Evolutionary conservation across 805 yeast genomes (phyloP).

Genomic region (Nakazawaea molendinolei): DNA sequence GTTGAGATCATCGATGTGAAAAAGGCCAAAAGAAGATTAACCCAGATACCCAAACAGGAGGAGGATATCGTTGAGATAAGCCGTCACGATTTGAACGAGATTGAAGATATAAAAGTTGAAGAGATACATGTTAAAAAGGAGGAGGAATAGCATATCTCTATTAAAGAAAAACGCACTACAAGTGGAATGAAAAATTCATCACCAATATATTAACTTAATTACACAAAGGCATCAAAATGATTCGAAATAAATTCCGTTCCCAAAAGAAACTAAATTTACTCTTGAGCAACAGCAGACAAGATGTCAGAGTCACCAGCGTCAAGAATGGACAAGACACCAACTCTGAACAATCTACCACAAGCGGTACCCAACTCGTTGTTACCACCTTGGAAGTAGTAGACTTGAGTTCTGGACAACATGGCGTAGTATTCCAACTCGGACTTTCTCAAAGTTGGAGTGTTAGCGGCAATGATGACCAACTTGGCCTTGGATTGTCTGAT

Average conservation of each 20-base stretch:
- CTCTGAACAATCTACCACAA: conserved; percentile 99
- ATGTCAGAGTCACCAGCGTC: conserved; percentile 99
- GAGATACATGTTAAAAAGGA: conserved; percentile 1
- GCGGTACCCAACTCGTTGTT: conserved; percentile 99
- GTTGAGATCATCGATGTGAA: conserved; percentile 45
- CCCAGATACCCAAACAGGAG: conserved; percentile 17
- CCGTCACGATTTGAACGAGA: too few relatives aligned
- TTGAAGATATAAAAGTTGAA: background rate
- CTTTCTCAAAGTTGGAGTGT: conserved; percentile 99
- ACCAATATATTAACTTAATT: too few relatives aligned
- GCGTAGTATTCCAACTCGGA: conserved; percentile 99
- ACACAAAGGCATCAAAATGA: too few relatives aligned
- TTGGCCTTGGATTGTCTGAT: conserved; percentile 99
- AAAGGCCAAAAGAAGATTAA: conserved; percentile 17
- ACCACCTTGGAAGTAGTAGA: conserved; percentile 99
- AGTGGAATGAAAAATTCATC: too few relatives aligned
- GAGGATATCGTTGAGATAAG: too few relatives aligned
- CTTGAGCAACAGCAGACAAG: conserved; percentile 51
- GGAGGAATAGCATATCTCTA: too few relatives aligned
- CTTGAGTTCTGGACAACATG: conserved; percentile 96
- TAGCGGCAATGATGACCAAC: conserved; percentile 95
- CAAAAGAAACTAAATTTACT: conserved; percentile 4
- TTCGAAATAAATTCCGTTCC: too few relatives aligned
- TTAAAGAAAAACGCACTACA: too few relatives aligned
- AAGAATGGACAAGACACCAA: conserved; percentile 90